These are phyloP conservation scores for Picea glauca DNA, from an alignment of 75 land plant species.

Conservation along the genomic window DNA sequence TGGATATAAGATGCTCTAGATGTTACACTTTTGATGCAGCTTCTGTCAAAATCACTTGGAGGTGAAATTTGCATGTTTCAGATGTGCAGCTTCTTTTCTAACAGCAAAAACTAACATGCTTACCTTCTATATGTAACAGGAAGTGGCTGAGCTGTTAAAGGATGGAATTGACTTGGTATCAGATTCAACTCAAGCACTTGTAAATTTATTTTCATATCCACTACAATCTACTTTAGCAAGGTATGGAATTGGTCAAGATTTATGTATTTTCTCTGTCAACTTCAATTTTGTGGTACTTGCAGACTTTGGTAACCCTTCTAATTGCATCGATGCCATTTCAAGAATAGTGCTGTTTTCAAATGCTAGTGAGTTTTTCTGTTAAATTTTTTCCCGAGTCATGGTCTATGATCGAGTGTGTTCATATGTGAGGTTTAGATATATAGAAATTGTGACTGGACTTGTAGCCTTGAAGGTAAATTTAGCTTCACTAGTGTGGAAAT, in stretches of 20 bases:
- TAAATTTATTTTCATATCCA: conserved; percentile 75
- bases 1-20: neutral
- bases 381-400: neutral
- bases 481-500: neutral
- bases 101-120: neutral
- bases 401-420: neutral
- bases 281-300: neutral
- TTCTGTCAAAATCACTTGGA: neutral
- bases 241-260: conserved; percentile 21
- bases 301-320: neutral
- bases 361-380: neutral
- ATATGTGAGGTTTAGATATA: neutral
- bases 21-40: neutral
- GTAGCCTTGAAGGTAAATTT: neutral
- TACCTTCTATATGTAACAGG: conserved; percentile 34
- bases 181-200: conserved; percentile 62
- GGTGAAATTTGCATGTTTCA: neutral
- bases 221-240: conserved; percentile 60
- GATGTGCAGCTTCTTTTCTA: neutral
- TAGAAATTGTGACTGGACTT: neutral
- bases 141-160: conserved; percentile 67
- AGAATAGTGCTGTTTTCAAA: neutral
- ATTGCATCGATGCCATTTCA: neutral
- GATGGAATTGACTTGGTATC: conserved; percentile 80
- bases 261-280: neutral